Evolutionary conservation across 257 asterid genomes (phyloP).

Genomic region (Agastache rugosa): DNA sequence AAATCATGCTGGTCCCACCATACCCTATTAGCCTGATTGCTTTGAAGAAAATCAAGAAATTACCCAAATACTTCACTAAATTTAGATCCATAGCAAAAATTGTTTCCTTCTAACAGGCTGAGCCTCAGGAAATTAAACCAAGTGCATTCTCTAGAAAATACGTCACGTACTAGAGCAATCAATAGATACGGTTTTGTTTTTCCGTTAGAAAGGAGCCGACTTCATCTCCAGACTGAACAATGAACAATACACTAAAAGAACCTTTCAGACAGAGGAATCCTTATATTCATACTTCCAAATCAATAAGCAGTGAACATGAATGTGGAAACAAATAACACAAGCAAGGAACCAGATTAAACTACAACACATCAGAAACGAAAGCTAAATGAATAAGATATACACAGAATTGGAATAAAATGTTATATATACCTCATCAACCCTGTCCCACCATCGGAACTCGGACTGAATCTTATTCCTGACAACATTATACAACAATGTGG

Average conservation of each 20-base stretch:
- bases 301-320: constrained; percentile 12
- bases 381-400: not conserved
- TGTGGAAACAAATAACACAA: constrained; percentile 22
- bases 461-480: constrained; percentile 82
- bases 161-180: not conserved
- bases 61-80: not conserved
- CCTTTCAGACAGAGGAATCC: constrained; percentile 12
- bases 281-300: constrained; percentile 15
- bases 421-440: constrained; percentile 80
- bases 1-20: constrained; percentile 17
- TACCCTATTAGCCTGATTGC: constrained; percentile 16
- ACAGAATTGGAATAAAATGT: constrained; percentile 1
- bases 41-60: not conserved
- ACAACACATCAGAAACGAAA: constrained; percentile 10
- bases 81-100: not conserved
- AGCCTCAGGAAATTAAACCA: constrained; percentile 17
- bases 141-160: not conserved
- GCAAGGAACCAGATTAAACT: not conserved
- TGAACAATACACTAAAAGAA: constrained; percentile 15
- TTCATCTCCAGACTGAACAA: not conserved
- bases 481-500: constrained; percentile 89
- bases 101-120: not conserved
- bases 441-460: constrained; percentile 98
- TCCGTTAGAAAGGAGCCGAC: not conserved
- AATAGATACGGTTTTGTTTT: not conserved